Evolutionary conservation across 805 yeast species (phyloP), one percentile per base, ranked within the genome.

Genomic region (Priceomyces melissophilus): DNA sequence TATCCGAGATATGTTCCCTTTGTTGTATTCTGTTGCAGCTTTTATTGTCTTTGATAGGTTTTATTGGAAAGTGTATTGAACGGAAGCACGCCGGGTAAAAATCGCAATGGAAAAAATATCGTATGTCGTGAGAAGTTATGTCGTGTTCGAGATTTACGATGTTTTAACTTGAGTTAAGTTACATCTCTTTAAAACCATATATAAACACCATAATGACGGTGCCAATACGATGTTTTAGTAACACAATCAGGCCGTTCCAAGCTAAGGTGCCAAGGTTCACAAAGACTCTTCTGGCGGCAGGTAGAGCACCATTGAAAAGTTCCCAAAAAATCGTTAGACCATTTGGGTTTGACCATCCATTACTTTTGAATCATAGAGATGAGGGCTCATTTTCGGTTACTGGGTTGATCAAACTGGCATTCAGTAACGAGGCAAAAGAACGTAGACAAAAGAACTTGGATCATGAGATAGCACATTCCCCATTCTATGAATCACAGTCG

Each of bases 401-500:
- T 45, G 37, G 53, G 37, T 25, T 59, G 14, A 55, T 50, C 38
- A 40, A 49, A 34, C 59, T 55, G 27, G 26, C 64, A 11, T 65
- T 69, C 45, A 54, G 67, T 32, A 43, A 49, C 12, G 66, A 60
- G 38, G 70, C 72, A 5, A 60, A 57, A 42, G 73, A 65, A 33
- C 51, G 55, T 37, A 55, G 73, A 45, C 70, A 67, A 40, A 55
- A 59, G 44, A 60, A 64, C 37, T 55, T 69, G 36, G 71, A 69
- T 38, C 67, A 67, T 43, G 75, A 69, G 36, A 57, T 69, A 31
- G 58, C 57, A 27, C 75, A 69, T 47, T 69, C 74, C 10, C 71
- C 72, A 4, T 63, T 69, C 48, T 69, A 65, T 43, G 75, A 69
- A 41, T 57, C 69, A 28, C 67, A 68, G 44, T 67, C 73, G 2